These are phyloP conservation scores for Neofusicoccum sp. DNA, from an alignment of 2,329 filamentous ascomycete species.

Conservation along the genomic window DNA sequence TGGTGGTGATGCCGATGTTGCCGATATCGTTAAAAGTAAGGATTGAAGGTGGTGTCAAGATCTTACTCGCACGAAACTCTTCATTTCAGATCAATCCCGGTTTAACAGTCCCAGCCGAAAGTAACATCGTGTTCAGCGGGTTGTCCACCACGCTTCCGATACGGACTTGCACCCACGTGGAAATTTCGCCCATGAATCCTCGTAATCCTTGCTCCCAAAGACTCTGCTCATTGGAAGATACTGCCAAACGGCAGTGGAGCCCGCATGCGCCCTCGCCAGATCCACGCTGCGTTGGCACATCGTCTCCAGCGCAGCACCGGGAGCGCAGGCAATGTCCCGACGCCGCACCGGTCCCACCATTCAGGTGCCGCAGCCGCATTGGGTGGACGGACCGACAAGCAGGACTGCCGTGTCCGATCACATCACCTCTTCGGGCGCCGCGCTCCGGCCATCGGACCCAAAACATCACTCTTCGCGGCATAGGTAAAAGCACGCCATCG, in stretches of 20 bases:
- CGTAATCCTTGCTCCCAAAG: background rate
- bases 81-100: background rate
- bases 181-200: background rate
- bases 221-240: background rate
- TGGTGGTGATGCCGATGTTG: background rate
- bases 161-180: background rate
- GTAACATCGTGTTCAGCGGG: background rate
- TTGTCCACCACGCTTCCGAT: background rate
- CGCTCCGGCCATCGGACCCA: background rate
- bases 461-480: background rate
- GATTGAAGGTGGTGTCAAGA: background rate
- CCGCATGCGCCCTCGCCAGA: background rate
- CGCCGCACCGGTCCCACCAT: background rate
- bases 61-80: background rate
- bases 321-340: background rate
- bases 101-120: background rate
- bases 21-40: too few species aligned
- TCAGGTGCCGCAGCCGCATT: background rate
- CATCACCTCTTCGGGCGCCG: background rate
- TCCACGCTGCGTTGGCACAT: background rate
- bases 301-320: background rate
- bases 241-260: background rate
- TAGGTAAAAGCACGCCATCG: background rate
- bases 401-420: background rate
- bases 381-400: background rate